Evolutionary conservation across 371 early-diverging fungal species (phyloP), one percentile per base, ranked within the genome.

Genomic region (Parasitella parasitica): DNA sequence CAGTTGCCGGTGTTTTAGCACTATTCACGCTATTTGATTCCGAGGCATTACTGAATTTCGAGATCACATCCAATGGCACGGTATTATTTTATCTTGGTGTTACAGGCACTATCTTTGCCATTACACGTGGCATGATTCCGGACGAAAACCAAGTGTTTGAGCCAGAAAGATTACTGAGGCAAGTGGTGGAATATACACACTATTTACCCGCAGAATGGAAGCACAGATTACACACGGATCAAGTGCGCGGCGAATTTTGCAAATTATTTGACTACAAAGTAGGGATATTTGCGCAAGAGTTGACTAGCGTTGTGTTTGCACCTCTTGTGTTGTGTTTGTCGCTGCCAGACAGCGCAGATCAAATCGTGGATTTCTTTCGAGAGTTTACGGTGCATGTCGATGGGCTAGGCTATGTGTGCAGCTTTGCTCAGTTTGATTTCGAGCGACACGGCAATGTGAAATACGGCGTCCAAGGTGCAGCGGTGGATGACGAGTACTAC

Each of bases 361-460:
- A 81, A 35, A 89, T 98, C 26, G 73, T 98, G 2, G 96, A 97
- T 59, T 96, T 97, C 63, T 93, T 97, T 76, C 78, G 94, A 34
- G 97, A 96, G 64, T 95, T 91, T 64, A 94, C 97, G 0, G 91
- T 94, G 2, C 91, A 95, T 66, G 91, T 92, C 34, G 91, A 94
- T 59, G 91, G 89, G 0, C 69, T 97, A 2, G 99, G 98, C 2
- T 91, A 94, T 64, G 95, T 98, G 5, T 98, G 97, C 76, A 94
- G 94, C 60, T 95, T 96, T 84, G 94, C 98, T 9, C 87, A 90
- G n/a, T 97, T 97, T 71, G 90, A 93, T 67, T 88, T 97, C 68
- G 83, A 86, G 60, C 71, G 86, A 32, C 91, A 96, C 66, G 96
- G 96, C 1, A 93, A 95, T 67, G 83, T 78, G 2, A 86, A 87